A percentile compares a stretch with the other conserved stretches of the same genome.
Conservation (phyloP, 2,329 filamentous ascomycete genomes). For the Xylaria sp. region DNA sequence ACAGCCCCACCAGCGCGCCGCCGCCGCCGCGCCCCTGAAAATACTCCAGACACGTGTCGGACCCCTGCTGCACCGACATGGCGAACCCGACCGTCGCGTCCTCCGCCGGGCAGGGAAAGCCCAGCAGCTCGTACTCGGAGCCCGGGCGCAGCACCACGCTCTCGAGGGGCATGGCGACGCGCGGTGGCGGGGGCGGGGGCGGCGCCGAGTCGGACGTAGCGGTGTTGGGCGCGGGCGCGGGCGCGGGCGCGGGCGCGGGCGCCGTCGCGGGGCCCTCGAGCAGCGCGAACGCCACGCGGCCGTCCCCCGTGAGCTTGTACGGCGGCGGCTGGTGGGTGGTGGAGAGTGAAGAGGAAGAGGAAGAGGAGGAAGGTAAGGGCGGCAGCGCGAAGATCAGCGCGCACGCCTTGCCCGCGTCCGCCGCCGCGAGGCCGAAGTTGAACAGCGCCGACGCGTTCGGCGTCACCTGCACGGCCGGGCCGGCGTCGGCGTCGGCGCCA, state of each 20-base stretch:
- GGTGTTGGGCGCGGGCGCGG: too few species aligned
- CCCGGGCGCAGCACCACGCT: conserved; percentile 12
- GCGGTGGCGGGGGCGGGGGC: too few species aligned
- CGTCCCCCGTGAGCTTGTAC: conserved; percentile 26
- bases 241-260: conserved; percentile 21
- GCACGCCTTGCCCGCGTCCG: conserved; percentile 60
- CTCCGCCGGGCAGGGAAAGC: conserved; percentile 29
- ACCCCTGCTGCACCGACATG: conserved; percentile 23
- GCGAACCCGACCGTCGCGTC: conserved; percentile 14
- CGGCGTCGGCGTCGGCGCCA: conserved; percentile 39
- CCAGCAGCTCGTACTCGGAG: conserved; percentile 10
- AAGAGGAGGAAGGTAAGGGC: neutral
- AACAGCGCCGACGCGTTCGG: conserved; percentile 60
- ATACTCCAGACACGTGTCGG: conserved; percentile 32
- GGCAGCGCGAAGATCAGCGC: conserved; percentile 60
- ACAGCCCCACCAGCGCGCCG: conserved; percentile 23
- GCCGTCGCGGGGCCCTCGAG: conserved; percentile 22
- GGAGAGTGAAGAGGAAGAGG: neutral
- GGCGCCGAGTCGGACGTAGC: conserved; percentile 26
- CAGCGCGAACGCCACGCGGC: conserved; percentile 23
- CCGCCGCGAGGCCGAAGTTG: conserved; percentile 67
- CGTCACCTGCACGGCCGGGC: conserved; percentile 55
- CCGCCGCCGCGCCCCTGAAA: conserved; percentile 11
- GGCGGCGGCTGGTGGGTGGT: neutral
- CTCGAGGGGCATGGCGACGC: conserved; percentile 22